Percentiles rank a stretch among this genome's conserved stretches.
Conservation (phyloP, 495 filamentous ascomycete species). For the Trichoderma gamsii region DNA sequence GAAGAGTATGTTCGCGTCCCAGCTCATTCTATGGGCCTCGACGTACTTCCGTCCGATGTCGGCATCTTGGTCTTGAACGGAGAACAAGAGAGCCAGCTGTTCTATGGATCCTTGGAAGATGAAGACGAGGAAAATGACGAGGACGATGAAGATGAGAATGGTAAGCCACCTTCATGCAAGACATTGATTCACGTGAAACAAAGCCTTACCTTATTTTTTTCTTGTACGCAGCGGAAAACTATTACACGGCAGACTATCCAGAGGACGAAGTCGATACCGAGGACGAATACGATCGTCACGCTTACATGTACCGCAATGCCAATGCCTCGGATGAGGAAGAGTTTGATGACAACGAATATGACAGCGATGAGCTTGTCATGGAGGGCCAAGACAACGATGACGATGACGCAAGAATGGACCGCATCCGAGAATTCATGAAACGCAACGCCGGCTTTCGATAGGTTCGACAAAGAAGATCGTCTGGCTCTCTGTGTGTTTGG, state of each 20-base stretch:
- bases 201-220: constrained; percentile 10
- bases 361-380: constrained; percentile 20
- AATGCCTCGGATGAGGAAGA: constrained; percentile 45
- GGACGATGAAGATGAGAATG: constrained; percentile 53
- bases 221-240: constrained; percentile 43
- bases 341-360: constrained; percentile 34
- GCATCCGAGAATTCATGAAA: constrained; percentile 10
- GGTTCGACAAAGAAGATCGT: neutral
- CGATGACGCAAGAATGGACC: constrained; percentile 14
- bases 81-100: constrained; percentile 47
- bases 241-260: constrained; percentile 50
- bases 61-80: constrained; percentile 48
- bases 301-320: constrained; percentile 39
- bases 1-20: constrained; percentile 51
- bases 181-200: constrained; percentile 9
- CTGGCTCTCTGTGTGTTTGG: neutral
- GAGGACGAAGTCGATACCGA: constrained; percentile 51
- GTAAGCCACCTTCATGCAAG: constrained; percentile 26
- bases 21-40: constrained; percentile 35
- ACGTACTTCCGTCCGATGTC: constrained; percentile 34
- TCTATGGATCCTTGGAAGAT: constrained; percentile 42
- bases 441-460: neutral
- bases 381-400: constrained; percentile 14
- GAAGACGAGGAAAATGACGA: constrained; percentile 42
- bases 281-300: constrained; percentile 42